These are phyloP conservation scores for Leccinum pellstonianum DNA, from an alignment of 768 basidiomycete genomes.

Conservation along the genomic window DNA sequence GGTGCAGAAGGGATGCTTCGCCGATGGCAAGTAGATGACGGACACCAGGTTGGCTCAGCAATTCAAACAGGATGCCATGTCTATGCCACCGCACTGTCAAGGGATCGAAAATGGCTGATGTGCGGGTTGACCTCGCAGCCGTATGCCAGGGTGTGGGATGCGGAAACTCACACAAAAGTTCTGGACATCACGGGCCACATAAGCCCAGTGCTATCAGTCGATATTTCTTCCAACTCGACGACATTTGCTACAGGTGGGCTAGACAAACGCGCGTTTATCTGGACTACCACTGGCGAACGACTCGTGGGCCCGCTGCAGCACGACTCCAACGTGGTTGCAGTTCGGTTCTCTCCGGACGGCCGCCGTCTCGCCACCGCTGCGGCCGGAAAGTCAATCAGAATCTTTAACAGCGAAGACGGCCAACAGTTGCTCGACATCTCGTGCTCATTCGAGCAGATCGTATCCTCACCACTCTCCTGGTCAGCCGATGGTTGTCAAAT, in stretches of 20 bases:
- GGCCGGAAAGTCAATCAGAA: too few relatives aligned
- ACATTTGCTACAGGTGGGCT: neutral
- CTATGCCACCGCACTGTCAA: neutral
- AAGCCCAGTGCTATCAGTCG: neutral
- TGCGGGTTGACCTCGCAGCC: neutral
- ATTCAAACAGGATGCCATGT: neutral
- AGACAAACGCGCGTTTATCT: neutral
- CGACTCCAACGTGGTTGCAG: neutral
- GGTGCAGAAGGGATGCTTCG: neutral
- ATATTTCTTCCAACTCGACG: neutral
- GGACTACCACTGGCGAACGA: neutral
- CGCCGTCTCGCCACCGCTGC: neutral
- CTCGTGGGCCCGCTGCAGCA: neutral
- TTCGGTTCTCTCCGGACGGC: neutral
- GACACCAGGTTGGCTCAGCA: neutral
- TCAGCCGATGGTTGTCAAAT: neutral
- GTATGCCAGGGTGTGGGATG: neutral
- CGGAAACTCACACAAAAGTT: neutral
- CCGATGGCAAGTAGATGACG: slow-evolving; percentile 2
- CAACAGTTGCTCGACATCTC: neutral
- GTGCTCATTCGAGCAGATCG: neutral
- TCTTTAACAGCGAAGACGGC: neutral
- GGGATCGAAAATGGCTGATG: neutral
- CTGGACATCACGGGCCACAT: neutral
- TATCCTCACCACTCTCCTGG: neutral